A percentile compares a stretch with the other conserved stretches of the same genome.
Conservation (phyloP, 768 basidiomycete species). For the Dictyophora rubrovolvata region DNA sequence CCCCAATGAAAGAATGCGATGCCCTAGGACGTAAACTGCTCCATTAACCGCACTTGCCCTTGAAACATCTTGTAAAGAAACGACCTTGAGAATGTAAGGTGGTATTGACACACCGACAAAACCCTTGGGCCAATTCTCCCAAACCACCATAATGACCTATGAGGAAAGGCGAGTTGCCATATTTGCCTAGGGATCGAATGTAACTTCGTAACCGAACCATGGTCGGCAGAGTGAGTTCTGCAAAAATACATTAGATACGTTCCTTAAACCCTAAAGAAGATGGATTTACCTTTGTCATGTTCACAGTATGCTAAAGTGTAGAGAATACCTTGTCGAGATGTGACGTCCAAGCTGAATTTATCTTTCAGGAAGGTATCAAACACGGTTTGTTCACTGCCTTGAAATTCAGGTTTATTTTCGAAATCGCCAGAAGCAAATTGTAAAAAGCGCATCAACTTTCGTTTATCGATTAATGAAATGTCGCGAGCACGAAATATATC, state of each 20-base stretch:
- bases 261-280: neutral
- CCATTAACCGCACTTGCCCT: constrained; percentile 79
- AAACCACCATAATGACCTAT: constrained; percentile 92
- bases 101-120: constrained; percentile 25
- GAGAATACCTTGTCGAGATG: constrained; percentile 49
- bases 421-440: constrained; percentile 72
- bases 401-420: constrained; percentile 48
- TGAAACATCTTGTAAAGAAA: constrained; percentile 22
- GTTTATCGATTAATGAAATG: constrained; percentile 73
- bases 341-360: constrained; percentile 50
- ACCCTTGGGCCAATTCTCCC: constrained; percentile 90
- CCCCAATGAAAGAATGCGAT: constrained; percentile 25
- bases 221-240: constrained; percentile 60
- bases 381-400: constrained; percentile 42
- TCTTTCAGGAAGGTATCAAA: constrained; percentile 58
- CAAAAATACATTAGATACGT: constrained; percentile 3
- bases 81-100: neutral
- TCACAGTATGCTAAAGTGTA: constrained; percentile 72
- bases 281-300: constrained; percentile 38
- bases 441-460: constrained; percentile 86
- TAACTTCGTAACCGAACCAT: constrained; percentile 64
- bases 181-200: constrained; percentile 71
- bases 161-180: constrained; percentile 81
- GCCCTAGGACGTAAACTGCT: constrained; percentile 62
- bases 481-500: constrained; percentile 81